phyloP scores from a whole-genome alignment of 768 basidiomycete genomes.

The Kwoniella heveanensis region DNA sequence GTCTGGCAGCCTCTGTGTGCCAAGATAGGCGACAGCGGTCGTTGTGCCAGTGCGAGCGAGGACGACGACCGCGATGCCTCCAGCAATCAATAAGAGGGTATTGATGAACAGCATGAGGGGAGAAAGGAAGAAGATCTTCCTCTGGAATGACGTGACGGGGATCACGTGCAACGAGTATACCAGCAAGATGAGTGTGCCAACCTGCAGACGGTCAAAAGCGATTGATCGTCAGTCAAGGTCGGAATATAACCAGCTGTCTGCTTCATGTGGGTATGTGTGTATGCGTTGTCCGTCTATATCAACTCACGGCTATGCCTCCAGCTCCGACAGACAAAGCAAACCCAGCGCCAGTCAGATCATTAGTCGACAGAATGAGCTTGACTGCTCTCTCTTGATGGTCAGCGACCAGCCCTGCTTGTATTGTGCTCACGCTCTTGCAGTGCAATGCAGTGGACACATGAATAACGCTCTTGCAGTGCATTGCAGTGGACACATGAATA shows the following conservation, averaged over 20 bases:
- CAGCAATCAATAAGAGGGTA: constrained; percentile 21
- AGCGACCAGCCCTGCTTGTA: no score
- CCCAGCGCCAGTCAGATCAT: constrained; percentile 15
- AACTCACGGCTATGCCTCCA: constrained; percentile 16
- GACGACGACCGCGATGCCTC: constrained; percentile 23
- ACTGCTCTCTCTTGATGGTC: no score
- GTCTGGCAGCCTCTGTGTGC: constrained; percentile 18
- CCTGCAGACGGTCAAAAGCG: constrained; percentile 3
- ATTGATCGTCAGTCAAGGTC: background rate
- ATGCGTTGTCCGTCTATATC: no score
- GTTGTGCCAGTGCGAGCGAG: constrained; percentile 17
- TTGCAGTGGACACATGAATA: background rate
- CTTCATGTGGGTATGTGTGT: background rate
- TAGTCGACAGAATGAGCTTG: constrained; percentile 10
- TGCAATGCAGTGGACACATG: no score
- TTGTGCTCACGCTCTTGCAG: no score
- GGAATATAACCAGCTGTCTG: no score
- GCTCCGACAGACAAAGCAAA: constrained; percentile 18
- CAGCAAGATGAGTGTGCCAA: constrained; percentile 28
- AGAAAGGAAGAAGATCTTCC: constrained; percentile 31
- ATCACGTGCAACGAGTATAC: constrained; percentile 20
- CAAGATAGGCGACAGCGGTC: constrained; percentile 18
- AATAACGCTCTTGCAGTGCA: no score
- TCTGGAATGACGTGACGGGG: constrained; percentile 17
- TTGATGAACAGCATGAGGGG: constrained; percentile 29